These are phyloP conservation scores for Botryosphaeria dothidea DNA, from an alignment of 2,329 filamentous ascomycete genomes.

Conservation along the genomic window DNA sequence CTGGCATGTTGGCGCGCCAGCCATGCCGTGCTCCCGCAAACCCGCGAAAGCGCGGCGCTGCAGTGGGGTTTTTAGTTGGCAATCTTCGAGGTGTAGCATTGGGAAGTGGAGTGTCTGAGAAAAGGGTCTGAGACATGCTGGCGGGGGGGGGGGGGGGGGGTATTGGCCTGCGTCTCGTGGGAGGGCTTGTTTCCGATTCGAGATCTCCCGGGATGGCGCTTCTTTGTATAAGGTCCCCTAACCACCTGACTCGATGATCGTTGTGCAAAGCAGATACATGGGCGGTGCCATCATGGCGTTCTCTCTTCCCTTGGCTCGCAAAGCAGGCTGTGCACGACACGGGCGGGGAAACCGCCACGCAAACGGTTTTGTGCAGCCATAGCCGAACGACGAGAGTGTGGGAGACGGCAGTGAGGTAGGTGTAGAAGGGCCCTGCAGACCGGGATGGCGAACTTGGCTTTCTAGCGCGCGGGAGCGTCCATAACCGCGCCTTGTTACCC, in stretches of 20 bases:
- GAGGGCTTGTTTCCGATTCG: constrained; percentile 1
- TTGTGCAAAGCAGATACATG: neutral
- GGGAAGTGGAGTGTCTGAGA: neutral
- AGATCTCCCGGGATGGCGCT: neutral
- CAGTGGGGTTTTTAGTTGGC: neutral
- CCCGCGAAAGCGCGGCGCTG: neutral
- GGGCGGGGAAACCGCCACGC: neutral
- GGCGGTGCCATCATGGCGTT: neutral
- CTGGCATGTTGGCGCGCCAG: neutral
- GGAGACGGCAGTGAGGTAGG: neutral
- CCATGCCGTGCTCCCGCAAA: constrained; percentile 1
- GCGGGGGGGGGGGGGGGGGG: neutral
- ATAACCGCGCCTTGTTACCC: neutral
- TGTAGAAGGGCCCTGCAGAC: neutral
- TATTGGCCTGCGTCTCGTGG: neutral
- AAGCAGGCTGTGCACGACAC: neutral
- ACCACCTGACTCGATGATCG: neutral
- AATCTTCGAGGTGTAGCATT: neutral
- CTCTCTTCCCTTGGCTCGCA: neutral
- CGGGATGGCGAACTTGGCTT: neutral
- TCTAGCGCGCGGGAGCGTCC: constrained; percentile 9
- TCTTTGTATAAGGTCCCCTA: neutral
- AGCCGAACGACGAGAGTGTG: neutral
- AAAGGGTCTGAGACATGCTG: constrained; percentile 7
- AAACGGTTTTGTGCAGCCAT: constrained; percentile 9